Percentiles rank a stretch among this genome's conserved stretches.
Conservation (phyloP, 257 asterid genomes). For the Perilla frutescens region DNA sequence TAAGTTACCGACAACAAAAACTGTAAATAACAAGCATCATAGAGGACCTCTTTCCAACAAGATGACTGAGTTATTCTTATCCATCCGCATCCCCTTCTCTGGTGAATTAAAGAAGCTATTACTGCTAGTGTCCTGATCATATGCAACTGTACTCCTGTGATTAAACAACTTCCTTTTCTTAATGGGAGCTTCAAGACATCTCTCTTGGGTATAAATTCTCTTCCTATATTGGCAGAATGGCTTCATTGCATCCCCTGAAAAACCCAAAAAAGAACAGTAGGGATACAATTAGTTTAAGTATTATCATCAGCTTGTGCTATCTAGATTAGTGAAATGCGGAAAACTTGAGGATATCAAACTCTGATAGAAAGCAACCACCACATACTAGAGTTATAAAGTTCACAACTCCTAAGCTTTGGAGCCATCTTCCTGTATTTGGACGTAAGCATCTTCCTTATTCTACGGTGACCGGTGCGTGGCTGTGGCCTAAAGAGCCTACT, state of each 20-base stretch:
- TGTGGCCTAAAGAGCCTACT: constrained; percentile 69
- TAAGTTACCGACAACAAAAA: neutral
- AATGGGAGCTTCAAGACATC: constrained; percentile 55
- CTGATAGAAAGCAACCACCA: constrained; percentile 27
- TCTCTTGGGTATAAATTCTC: constrained; percentile 55
- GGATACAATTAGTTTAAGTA: constrained; percentile 14
- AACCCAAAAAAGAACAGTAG: neutral
- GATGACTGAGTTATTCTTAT: constrained; percentile 40
- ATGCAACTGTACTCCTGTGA: constrained; percentile 51
- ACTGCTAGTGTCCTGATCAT: constrained; percentile 68
- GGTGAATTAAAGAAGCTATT: constrained; percentile 65
- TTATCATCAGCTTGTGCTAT: neutral
- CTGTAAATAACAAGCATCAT: constrained; percentile 18
- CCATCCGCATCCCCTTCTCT: constrained; percentile 54
- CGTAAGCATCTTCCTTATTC: constrained; percentile 74
- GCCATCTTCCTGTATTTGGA: constrained; percentile 76
- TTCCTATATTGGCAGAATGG: constrained; percentile 68
- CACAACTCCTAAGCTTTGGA: constrained; percentile 67
- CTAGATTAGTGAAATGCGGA: neutral
- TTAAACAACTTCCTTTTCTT: constrained; percentile 75
- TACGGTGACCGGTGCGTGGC: constrained; percentile 58
- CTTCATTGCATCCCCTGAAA: constrained; percentile 72
- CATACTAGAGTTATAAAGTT: constrained; percentile 66
- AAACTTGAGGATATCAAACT: constrained; percentile 11
- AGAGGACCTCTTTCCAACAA: constrained; percentile 45